Evolutionary conservation across 2,329 filamentous ascomycete species (phyloP).

Genomic region (Penicillium sp.): DNA sequence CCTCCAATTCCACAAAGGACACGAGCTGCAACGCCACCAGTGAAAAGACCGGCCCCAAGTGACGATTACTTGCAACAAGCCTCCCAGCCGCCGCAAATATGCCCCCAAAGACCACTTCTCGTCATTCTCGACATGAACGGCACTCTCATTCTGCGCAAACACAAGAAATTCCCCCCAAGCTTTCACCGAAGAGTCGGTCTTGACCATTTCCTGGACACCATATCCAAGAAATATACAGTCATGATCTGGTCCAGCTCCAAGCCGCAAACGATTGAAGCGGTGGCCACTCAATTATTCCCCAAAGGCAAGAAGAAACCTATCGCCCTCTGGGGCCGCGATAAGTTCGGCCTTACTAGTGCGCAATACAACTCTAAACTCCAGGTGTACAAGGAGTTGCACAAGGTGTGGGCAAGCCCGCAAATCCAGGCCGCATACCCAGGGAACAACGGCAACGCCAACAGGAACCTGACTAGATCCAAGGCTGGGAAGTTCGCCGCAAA

Average conservation of each 20-base stretch:
- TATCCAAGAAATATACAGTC: slow-evolving; percentile 71
- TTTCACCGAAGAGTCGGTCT: slow-evolving; percentile 69
- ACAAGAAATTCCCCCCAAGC: slow-evolving; percentile 46
- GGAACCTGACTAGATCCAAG: slow-evolving; percentile 4
- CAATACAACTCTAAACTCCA: slow-evolving; percentile 73
- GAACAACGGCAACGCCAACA: neutral
- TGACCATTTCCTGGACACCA: slow-evolving; percentile 66
- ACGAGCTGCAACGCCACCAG: slow-evolving; percentile 12
- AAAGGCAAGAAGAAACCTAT: slow-evolving; percentile 57
- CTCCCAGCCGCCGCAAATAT: slow-evolving; percentile 41
- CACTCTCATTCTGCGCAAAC: slow-evolving; percentile 73
- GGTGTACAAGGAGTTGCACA: slow-evolving; percentile 81
- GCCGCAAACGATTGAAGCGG: slow-evolving; percentile 64
- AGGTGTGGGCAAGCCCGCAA: slow-evolving; percentile 61
- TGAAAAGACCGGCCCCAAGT: slow-evolving; percentile 55
- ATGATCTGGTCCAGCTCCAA: slow-evolving; percentile 90
- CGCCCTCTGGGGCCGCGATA: slow-evolving; percentile 74
- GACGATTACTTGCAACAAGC: slow-evolving; percentile 60
- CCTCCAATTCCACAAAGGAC: slow-evolving; percentile 1
- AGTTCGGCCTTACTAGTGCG: slow-evolving; percentile 60
- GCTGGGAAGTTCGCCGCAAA: slow-evolving; percentile 1
- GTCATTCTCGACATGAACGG: slow-evolving; percentile 92
- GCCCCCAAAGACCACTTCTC: slow-evolving; percentile 63
- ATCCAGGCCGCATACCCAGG: slow-evolving; percentile 46
- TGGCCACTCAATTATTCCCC: slow-evolving; percentile 59